Evolutionary conservation across 441 rosid genomes (phyloP), one percentile per base, ranked within the genome.

Genomic region (Theobroma grandiflorum): DNA sequence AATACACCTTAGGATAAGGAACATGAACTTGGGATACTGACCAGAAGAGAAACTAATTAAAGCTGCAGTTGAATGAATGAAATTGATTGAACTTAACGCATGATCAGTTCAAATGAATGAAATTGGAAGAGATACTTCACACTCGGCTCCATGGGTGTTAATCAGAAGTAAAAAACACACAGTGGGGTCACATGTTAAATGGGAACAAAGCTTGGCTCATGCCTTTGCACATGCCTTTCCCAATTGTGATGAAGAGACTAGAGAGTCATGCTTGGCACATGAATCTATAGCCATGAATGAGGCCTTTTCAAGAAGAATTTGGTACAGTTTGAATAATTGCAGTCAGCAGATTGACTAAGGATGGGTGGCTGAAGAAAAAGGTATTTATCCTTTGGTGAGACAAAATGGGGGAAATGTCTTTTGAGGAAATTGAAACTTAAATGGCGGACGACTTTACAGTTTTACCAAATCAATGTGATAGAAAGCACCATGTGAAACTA

Each of bases 401-500:
- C 40, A 26, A 40, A 65, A 40, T n/a, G n/a, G 15, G 4, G 55
- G 16, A 65, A 0, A 5, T 8, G 31, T 26, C 31, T 26, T 26
- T 26, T 1, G 31, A 26, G 31, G 3, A 4, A 53, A 40, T 35
- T 72, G 63, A 11, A n/a, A 72, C 18, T 69, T 4, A 10, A n/a
- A 35, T 55, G 76, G 76, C 65, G 50, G n/a, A 55, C 12, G 65
- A 55, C 65, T 55, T 73, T 55, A 55, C 50, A 57, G 77, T 57
- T 20, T 8, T 35, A 18, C 62, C 16, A 35, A 50, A 18, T 53
- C 18, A 72, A 53, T 33, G 37, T 52, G 18, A 52, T 50, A 18
- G 45, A 72, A 72, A 71, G 42, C 43, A 49, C 42, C 74, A 71
- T 71, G 74, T 50, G 74, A 6, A 71, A 31, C 74, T 49, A 31